Conservation (phyloP, 2,329 filamentous ascomycete species). For the Calonectria ilicicola region DNA sequence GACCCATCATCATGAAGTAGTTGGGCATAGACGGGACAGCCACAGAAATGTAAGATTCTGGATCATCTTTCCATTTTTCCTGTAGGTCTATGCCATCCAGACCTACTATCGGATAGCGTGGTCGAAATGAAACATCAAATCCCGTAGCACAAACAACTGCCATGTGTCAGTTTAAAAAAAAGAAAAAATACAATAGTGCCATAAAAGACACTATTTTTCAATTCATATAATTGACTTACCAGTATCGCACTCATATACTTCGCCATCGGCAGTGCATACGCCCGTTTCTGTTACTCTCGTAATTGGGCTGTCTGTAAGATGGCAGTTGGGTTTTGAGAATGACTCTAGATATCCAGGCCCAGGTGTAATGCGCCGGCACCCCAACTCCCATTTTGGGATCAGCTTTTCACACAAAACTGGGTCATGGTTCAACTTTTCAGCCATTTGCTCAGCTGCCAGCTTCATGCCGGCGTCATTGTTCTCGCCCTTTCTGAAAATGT, state of each 20-base stretch:
- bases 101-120: constrained; percentile 63
- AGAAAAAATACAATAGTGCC: too few relatives aligned
- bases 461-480: constrained; percentile 38
- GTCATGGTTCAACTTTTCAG: constrained; percentile 35
- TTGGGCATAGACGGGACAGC: constrained; percentile 46
- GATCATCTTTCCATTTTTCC: constrained; percentile 61
- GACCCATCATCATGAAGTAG: constrained; percentile 46
- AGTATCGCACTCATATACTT: constrained; percentile 36
- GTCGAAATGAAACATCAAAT: constrained; percentile 65
- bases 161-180: background rate
- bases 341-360: constrained; percentile 37
- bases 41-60: constrained; percentile 45
- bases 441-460: constrained; percentile 37
- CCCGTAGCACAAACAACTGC: constrained; percentile 66
- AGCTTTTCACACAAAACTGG: constrained; percentile 34
- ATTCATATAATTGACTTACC: constrained; percentile 23
- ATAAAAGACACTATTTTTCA: background rate
- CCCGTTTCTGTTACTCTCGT: constrained; percentile 33
- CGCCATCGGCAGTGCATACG: constrained; percentile 33
- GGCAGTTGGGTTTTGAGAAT: constrained; percentile 34
- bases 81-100: constrained; percentile 59
- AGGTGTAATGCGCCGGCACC: constrained; percentile 35
- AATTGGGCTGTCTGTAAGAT: constrained; percentile 34
- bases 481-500: constrained; percentile 44
- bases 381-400: constrained; percentile 38